Conservation (phyloP, 345 rosid genomes). For the Hevea brasiliensis region DNA sequence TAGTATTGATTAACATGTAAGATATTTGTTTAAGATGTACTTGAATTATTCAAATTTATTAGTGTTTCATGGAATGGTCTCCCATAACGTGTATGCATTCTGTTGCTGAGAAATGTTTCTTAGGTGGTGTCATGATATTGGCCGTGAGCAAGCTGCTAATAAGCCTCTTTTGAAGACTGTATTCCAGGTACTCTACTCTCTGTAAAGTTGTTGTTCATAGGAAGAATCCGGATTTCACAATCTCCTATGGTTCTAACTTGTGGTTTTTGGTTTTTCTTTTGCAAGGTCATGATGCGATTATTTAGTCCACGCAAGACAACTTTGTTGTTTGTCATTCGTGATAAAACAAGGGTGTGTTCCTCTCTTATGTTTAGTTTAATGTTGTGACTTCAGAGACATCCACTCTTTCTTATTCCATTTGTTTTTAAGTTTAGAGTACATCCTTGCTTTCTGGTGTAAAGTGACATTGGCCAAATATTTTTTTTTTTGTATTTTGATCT, state of each 20-base stretch:
- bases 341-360: conserved; percentile 80
- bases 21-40: conserved; percentile 21
- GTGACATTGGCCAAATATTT: conserved; percentile 4
- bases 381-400: conserved; percentile 6
- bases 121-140: conserved; percentile 99
- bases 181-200: conserved; percentile 63
- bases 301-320: conserved; percentile 99
- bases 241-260: conserved; percentile 12
- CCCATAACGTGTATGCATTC: conserved; percentile 14
- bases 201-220: conserved; percentile 6
- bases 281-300: conserved; percentile 97
- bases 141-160: conserved; percentile 99
- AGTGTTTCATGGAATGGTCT: conserved; percentile 3
- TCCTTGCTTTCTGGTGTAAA: neutral
- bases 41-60: neutral
- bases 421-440: neutral
- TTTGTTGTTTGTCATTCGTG: conserved; percentile 96
- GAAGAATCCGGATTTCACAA: conserved; percentile 16
- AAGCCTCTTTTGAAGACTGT: conserved; percentile 98
- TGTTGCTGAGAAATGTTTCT: conserved; percentile 22
- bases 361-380: conserved; percentile 10
- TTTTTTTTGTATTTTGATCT: conserved; percentile 20
- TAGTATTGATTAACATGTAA: conserved; percentile 97
- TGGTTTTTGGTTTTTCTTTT: conserved; percentile 22
- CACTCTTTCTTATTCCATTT: conserved; percentile 2